These are phyloP conservation scores for Tetrapisispora iriomotensis DNA, from an alignment of 805 yeast genomes.

Conservation along the genomic window DNA sequence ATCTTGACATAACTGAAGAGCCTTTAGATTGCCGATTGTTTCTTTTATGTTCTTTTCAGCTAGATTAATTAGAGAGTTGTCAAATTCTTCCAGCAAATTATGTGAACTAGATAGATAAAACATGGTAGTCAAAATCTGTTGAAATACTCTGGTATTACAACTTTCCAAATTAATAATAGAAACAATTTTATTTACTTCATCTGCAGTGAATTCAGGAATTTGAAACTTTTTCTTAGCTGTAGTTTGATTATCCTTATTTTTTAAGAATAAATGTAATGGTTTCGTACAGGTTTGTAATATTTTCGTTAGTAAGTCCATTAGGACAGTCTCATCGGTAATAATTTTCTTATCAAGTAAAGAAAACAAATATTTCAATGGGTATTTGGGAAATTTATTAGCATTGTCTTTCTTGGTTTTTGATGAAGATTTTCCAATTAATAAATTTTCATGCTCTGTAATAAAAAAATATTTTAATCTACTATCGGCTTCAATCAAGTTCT, in stretches of 20 bases:
- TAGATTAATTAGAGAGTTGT: conserved; percentile 52
- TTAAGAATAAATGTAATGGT: conserved; percentile 50
- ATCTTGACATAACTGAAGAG: conserved; percentile 38
- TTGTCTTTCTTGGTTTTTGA: conserved; percentile 29
- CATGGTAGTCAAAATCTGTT: conserved; percentile 72
- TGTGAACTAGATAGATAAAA: conserved; percentile 58
- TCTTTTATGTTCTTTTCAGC: conserved; percentile 51
- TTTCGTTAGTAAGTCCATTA: conserved; percentile 69
- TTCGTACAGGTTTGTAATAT: conserved; percentile 69
- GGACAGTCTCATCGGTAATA: conserved; percentile 61
- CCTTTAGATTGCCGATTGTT: conserved; percentile 46
- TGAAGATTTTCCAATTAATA: conserved; percentile 31
- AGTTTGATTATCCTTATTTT: conserved; percentile 28
- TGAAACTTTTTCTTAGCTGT: conserved; percentile 28
- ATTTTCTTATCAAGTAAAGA: conserved; percentile 50
- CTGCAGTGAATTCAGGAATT: conserved; percentile 55
- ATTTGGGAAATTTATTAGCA: conserved; percentile 35
- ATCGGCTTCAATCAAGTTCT: conserved; percentile 57
- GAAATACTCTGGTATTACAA: conserved; percentile 76
- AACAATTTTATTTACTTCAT: conserved; percentile 52
- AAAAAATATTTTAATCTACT: conserved; percentile 63
- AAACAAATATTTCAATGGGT: conserved; percentile 65
- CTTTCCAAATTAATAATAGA: conserved; percentile 68
- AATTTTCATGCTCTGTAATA: conserved; percentile 62
- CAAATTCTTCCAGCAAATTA: conserved; percentile 54